Conservation (phyloP, 768 basidiomycete genomes). For the Boletus subparvulus region DNA sequence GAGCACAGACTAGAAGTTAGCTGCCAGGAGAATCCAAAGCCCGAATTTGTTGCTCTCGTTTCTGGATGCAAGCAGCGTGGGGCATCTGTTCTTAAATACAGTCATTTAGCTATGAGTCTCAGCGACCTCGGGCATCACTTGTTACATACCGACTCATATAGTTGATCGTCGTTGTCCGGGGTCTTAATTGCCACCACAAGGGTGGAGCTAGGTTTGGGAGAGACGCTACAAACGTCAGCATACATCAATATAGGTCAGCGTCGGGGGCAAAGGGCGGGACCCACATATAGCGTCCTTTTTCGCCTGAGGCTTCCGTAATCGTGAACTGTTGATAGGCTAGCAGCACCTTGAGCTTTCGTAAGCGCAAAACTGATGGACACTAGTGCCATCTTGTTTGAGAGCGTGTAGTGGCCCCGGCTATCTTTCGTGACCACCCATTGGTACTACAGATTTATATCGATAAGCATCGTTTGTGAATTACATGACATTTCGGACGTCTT, state of each 20-base stretch:
- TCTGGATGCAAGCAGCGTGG: neutral
- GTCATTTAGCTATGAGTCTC: neutral
- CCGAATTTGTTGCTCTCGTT: neutral
- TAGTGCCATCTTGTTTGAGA: conserved; percentile 3
- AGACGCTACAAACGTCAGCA: neutral
- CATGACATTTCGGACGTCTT: neutral
- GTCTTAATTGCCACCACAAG: conserved; percentile 3
- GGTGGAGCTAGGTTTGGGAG: conserved; percentile 1
- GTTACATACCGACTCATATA: neutral
- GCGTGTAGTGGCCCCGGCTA: neutral
- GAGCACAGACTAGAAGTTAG: neutral
- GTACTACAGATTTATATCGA: conserved; percentile 1
- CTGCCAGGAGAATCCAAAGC: conserved; percentile 5
- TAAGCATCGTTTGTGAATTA: neutral
- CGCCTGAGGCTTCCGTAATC: conserved; percentile 1
- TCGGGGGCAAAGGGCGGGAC: neutral
- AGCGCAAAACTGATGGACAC: conserved; percentile 1
- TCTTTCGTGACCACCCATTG: conserved; percentile 11
- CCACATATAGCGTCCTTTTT: conserved; percentile 8
- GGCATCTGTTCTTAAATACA: neutral
- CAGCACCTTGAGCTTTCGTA: neutral
- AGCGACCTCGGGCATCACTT: neutral
- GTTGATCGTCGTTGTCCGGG: neutral
- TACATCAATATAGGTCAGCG: neutral
- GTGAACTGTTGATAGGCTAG: neutral